Percentiles rank a stretch among this genome's conserved stretches.
Conservation (phyloP, 768 basidiomycete genomes). For the Rhizopogon rudus region DNA sequence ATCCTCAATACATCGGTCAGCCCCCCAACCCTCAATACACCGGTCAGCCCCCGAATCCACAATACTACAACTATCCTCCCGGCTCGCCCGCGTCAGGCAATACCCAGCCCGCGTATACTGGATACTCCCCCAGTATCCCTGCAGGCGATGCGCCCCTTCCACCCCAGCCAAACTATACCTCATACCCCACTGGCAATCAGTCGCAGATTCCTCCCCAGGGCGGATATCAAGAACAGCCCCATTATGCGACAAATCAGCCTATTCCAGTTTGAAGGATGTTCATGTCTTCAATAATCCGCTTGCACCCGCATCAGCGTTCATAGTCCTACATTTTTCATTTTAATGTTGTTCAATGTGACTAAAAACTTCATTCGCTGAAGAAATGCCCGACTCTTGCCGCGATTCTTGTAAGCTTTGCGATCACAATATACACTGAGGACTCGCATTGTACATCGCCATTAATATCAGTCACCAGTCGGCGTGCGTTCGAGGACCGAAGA, state of each 20-base stretch:
- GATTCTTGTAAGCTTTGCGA: too few species aligned
- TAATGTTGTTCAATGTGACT: too few species aligned
- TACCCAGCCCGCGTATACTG: conserved; percentile 2
- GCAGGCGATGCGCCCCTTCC: conserved; percentile 4
- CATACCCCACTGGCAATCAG: conserved; percentile 13
- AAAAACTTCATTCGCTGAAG: too few species aligned
- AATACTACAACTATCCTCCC: conserved; percentile 3
- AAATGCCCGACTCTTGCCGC: too few species aligned
- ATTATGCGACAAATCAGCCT: neutral
- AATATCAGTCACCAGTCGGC: too few species aligned
- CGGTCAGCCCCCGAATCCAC: conserved; percentile 1
- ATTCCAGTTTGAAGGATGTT: conserved; percentile 1
- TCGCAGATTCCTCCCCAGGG: conserved; percentile 3
- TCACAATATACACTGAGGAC: too few species aligned
- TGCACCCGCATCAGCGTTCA: too few species aligned
- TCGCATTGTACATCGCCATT: too few species aligned
- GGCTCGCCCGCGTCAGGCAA: neutral
- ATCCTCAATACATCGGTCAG: neutral
- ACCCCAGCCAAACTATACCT: conserved; percentile 13
- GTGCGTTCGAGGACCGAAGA: too few species aligned
- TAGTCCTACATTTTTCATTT: too few species aligned
- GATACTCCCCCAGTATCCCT: conserved; percentile 6
- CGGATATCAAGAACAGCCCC: conserved; percentile 8
- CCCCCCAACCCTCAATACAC: conserved; percentile 1
- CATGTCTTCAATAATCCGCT: too few species aligned